phyloP scores from a whole-genome alignment of 148 eudicot species.

The Rhododendron molle region DNA sequence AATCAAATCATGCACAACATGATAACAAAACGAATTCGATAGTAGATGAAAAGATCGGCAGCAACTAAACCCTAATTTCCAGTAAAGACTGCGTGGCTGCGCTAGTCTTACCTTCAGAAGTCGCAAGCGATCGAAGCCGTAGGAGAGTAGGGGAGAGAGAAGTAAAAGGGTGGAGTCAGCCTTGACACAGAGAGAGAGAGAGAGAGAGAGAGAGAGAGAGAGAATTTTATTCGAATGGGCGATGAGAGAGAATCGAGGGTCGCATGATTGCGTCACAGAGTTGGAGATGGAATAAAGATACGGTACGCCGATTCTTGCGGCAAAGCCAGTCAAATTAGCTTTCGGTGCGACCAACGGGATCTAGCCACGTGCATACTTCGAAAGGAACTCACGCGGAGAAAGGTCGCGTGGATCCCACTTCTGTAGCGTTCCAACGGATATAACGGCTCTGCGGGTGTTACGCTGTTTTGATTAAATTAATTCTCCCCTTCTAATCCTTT shows the following conservation, averaged over 20 bases:
- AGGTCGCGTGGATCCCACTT: constrained; percentile 1
- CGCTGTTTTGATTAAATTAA: background rate
- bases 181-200: background rate
- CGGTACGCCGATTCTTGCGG: background rate
- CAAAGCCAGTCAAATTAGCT: background rate
- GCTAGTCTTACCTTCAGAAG: background rate
- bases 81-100: background rate
- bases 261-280: background rate
- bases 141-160: background rate
- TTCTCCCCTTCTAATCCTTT: background rate
- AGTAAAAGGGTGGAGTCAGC: background rate
- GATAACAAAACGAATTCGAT: background rate
- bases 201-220: constrained; percentile 2
- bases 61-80: background rate
- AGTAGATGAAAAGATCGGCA: background rate
- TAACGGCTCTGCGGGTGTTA: background rate
- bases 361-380: background rate
- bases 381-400: background rate
- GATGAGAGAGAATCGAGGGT: background rate
- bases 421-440: background rate
- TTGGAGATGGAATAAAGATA: background rate
- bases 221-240: background rate
- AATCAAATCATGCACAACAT: background rate
- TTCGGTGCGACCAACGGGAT: background rate
- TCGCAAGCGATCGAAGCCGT: background rate